phyloP scores from a whole-genome alignment of 2,329 filamentous ascomycete species.

The Fusarium denticulatum region DNA sequence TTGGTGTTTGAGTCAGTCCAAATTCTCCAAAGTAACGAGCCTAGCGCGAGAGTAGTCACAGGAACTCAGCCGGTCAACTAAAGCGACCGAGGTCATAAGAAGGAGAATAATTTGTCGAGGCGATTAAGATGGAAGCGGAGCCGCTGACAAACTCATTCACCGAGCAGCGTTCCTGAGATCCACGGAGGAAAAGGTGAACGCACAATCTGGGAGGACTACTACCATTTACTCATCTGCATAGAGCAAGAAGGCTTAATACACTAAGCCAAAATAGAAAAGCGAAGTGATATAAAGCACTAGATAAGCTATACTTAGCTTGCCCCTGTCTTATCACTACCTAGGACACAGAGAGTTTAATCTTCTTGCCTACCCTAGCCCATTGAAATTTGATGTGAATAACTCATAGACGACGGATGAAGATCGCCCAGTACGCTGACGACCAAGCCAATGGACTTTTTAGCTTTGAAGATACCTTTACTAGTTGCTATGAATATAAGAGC shows the following conservation, averaged over 20 bases:
- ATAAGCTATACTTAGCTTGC: not conserved
- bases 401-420: rapidly evolving
- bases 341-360: too few relatives aligned
- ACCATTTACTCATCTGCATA: not conserved
- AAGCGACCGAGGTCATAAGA: rapidly evolving
- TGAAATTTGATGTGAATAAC: not conserved
- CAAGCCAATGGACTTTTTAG: rapidly evolving
- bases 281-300: too few relatives aligned
- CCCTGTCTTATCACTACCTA: not conserved
- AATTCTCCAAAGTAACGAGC: too few relatives aligned
- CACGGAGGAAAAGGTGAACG: not conserved
- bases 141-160: rapidly evolving
- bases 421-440: rapidly evolving
- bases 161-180: not conserved
- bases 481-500: rapidly evolving
- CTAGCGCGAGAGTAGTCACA: too few relatives aligned
- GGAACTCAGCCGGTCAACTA: not conserved
- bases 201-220: rapidly evolving
- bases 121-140: rapidly evolving
- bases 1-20: not conserved
- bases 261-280: rapidly evolving
- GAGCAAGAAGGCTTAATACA: not conserved
- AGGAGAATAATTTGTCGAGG: rapidly evolving
- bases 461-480: rapidly evolving
- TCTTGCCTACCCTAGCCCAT: not conserved